Evolutionary conservation across 2,329 filamentous ascomycete species (phyloP), one percentile per base, ranked within the genome.

Genomic region (Sphaceloma murrayae): DNA sequence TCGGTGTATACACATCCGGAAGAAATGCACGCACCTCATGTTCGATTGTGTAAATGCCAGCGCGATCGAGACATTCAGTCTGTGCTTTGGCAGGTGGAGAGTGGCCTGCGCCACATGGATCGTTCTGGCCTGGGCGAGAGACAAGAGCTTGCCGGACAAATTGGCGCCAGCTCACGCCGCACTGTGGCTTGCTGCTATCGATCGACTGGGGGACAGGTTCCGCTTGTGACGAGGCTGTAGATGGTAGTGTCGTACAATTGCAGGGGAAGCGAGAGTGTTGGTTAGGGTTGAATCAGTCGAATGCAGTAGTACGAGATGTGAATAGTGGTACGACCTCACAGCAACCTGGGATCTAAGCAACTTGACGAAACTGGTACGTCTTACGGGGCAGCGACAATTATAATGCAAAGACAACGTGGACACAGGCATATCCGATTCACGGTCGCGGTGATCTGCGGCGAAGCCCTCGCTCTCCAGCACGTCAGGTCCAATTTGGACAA

Each of bases 61-160:
- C 16, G 31, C 31, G 31, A 16, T 33, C 11, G 7, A 14, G n/a
- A 29, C 14, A 22, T 13, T 14, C 13, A 14, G 36, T 40, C 36
- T 29, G 36, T 40, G 21, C 24, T 16, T 18, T 16, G 13, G 21
- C 9, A 10, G 10, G 36, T 40, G 36, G 36, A 40, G 22, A 19
- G 22, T 29, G 17, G 36, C 36, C 36, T 40, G 36, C 36, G 36
- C 22, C 36, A 40, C 36, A 40, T 27, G 24, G 36, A 24, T 40
- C 36, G 29, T 29, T 40, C 36, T 40, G 36, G 36, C 36, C 36
- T 40, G 22, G 36, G 21, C 36, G 18, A 9, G 21, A n/a, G 18
- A 21, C n/a, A 3, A 24, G 34, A 27, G 36, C 36, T 24, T 11
- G 24, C 24, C 34, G 34, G 34, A 10, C 31, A 17, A 5, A 10